Evolutionary conservation across 805 yeast species (phyloP).

Genomic region (Cyberlindnera samutprakarnensis): DNA sequence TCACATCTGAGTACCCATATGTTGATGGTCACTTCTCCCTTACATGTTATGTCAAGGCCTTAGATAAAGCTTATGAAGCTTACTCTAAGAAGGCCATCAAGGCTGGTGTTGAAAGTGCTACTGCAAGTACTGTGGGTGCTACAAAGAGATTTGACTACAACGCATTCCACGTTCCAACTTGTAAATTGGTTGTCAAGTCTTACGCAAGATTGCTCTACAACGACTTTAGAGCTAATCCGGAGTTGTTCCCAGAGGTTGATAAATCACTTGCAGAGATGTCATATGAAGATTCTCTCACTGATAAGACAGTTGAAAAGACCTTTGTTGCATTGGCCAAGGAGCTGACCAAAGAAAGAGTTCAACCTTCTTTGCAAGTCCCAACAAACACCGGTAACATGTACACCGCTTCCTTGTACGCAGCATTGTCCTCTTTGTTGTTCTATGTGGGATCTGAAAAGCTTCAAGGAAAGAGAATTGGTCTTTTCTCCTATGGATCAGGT

Average conservation of each 20-base stretch:
- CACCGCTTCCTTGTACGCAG: constrained; percentile 88
- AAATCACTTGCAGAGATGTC: constrained; percentile 40
- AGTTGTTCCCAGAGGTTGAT: constrained; percentile 54
- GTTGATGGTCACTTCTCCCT: constrained; percentile 97
- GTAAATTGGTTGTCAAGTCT: constrained; percentile 89
- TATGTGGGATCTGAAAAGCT: constrained; percentile 68
- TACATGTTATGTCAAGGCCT: constrained; percentile 87
- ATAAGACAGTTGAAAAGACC: constrained; percentile 76
- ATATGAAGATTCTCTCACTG: constrained; percentile 74
- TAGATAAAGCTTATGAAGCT: constrained; percentile 77
- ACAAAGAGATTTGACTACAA: constrained; percentile 78
- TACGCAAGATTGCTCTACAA: constrained; percentile 87
- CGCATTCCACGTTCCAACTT: constrained; percentile 97
- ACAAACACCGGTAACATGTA: constrained; percentile 98
- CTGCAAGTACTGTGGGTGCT: constrained; percentile 56
- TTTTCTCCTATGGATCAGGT: constrained; percentile 98
- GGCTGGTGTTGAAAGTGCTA: constrained; percentile 36
- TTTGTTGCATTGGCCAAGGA: constrained; percentile 72
- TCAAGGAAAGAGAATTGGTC: constrained; percentile 78
- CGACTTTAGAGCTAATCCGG: constrained; percentile 72
- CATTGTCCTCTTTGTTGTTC: constrained; percentile 74
- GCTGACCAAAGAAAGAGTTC: constrained; percentile 57
- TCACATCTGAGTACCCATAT: constrained; percentile 91
- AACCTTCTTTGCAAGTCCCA: constrained; percentile 77
- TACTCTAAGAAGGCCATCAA: constrained; percentile 72